Evolutionary conservation across 139 green algal species (phyloP), one percentile per base, ranked within the genome.

Genomic region (Astrephomene gubernaculifera): DNA sequence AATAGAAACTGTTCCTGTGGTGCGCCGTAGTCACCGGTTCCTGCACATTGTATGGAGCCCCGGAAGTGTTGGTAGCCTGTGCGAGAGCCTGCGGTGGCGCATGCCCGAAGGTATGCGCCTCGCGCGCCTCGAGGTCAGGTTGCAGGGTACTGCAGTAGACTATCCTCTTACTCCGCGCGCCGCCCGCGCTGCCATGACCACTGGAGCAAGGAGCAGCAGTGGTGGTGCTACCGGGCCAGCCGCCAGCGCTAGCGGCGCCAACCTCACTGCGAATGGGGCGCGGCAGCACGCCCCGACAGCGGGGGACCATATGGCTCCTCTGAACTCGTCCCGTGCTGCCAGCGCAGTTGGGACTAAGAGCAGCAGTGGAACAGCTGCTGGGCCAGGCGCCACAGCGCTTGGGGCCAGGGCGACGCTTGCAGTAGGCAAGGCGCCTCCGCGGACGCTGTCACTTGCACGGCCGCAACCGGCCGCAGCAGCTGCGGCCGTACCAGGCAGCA

Each of bases 101-200:
- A 86, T 86, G 79, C 0, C 35, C 35, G 79, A 86, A 24, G 79
- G 79, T 0, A 0, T 45, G 17, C 79, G 79, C 24, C 64, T 79
- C 36, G 64, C 43, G 33, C 65, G 64, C 5, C 45, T 86, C 3
- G 79, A 86, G 49, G 45, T n/a, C 33, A 31, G 64, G 4, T 6
- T 86, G 25, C 79, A 86, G 45, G 79, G 79, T 25, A 63, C 53
- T 0, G 25, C 35, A 4, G 10, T 49, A 0, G 65, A 69, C 5
- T n/a, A 44, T n/a, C 76, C 60, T 5, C 19, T 17, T 22, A 27
- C 33, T 5, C 31, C 71, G 35, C 35, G 36, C n/a, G 43, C 8
- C 71, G 44, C 12, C 31, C 43, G 71, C 41, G 1, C 43, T 44
- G 71, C 27, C 33, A n/a, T 27, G 19, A 5, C 49, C 44, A 6